phyloP scores from a whole-genome alignment of 2,329 filamentous ascomycete species.

The Colletotrichum salicis region DNA sequence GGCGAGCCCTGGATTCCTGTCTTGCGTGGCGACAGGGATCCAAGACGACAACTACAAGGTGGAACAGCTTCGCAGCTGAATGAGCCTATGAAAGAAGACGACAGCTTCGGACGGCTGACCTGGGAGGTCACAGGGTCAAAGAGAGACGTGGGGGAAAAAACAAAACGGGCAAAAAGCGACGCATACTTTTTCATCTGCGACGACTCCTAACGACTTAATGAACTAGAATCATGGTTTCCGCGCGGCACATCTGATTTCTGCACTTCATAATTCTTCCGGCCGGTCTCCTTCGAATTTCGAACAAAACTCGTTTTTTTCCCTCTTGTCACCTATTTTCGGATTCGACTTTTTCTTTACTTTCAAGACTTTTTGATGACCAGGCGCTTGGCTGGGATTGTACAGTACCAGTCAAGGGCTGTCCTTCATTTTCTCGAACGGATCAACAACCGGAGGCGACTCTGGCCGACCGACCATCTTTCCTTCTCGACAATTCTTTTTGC shows the following conservation, averaged over 20 bases:
- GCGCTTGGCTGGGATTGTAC: constrained; percentile 34
- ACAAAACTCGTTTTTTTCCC: not conserved
- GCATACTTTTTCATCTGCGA: constrained; percentile 39
- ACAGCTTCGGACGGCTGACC: not conserved
- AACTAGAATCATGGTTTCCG: constrained; percentile 36
- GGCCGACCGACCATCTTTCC: constrained; percentile 20
- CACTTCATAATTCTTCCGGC: constrained; percentile 11
- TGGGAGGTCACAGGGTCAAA: not conserved
- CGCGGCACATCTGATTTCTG: constrained; percentile 35
- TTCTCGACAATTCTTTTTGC: not conserved
- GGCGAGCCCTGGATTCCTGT: constrained; percentile 3
- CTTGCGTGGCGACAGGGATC: constrained; percentile 31
- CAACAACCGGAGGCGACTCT: constrained; percentile 29
- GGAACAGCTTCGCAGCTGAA: constrained; percentile 51
- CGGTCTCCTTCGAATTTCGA: constrained; percentile 34
- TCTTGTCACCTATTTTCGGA: not conserved
- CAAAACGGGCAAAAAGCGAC: constrained; percentile 35
- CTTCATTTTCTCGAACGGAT: constrained; percentile 12
- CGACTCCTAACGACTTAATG: constrained; percentile 38
- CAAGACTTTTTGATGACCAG: constrained; percentile 16
- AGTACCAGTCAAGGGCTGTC: constrained; percentile 27
- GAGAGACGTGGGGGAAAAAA: not conserved
- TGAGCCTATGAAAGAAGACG: constrained; percentile 35
- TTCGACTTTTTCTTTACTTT: constrained; percentile 28
- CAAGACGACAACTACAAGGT: constrained; percentile 42